A percentile compares a stretch with the other conserved stretches of the same genome.
These are phyloP conservation scores for Pichia sp. DNA, from an alignment of 1,139 yeast species.

Conservation along the genomic window DNA sequence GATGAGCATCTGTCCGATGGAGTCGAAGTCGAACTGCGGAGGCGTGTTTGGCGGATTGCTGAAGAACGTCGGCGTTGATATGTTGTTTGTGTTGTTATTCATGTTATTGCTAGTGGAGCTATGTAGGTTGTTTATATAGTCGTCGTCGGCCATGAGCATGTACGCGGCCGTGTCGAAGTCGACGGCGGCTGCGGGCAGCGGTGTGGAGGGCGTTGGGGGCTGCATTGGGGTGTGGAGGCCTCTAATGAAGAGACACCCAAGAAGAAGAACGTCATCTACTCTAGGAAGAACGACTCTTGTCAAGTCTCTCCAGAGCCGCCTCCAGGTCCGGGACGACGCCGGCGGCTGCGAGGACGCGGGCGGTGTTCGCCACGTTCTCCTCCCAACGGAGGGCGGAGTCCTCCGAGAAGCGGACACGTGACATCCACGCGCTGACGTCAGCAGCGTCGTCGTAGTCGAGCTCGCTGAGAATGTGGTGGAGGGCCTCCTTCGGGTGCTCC, in stretches of 20 bases:
- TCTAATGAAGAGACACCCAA: too few relatives aligned
- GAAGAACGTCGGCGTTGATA: background rate
- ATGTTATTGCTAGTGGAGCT: background rate
- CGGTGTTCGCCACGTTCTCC: slow-evolving; percentile 46
- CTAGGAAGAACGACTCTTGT: too few relatives aligned
- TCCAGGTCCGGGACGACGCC: slow-evolving; percentile 40
- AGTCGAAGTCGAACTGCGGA: slow-evolving; percentile 12
- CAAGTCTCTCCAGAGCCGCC: slow-evolving; percentile 23
- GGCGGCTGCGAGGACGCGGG: slow-evolving; percentile 57
- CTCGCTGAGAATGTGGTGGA: slow-evolving; percentile 59
- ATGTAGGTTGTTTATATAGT: background rate
- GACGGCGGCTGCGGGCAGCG: slow-evolving; percentile 9
- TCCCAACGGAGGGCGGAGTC: slow-evolving; percentile 53
- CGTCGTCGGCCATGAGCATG: slow-evolving; percentile 12
- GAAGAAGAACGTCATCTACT: too few relatives aligned
- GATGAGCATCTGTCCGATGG: slow-evolving; percentile 15
- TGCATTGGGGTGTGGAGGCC: background rate
- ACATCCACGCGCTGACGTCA: slow-evolving; percentile 79
- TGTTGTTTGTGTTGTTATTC: background rate
- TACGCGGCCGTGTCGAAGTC: slow-evolving; percentile 16
- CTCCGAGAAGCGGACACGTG: slow-evolving; percentile 65
- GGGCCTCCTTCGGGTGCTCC: slow-evolving; percentile 60
- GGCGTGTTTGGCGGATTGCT: background rate
- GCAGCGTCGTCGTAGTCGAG: slow-evolving; percentile 67
- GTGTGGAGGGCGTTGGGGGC: slow-evolving; percentile 11